Conservation (phyloP, 768 basidiomycete species). For the Russula sp. region DNA sequence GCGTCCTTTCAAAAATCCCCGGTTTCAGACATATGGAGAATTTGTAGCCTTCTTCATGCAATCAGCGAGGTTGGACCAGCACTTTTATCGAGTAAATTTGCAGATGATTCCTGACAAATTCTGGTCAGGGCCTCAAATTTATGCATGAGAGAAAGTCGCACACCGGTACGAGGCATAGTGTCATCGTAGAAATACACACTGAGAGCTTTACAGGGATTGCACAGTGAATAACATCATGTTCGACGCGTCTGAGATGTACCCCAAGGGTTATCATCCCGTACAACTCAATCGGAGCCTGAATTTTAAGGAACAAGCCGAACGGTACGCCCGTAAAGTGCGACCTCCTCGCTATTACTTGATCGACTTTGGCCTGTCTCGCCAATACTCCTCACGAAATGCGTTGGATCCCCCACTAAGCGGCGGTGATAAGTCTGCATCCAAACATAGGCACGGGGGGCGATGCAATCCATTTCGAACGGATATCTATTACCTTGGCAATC, state of each 20-base stretch:
- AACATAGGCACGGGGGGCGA: slow-evolving; percentile 19
- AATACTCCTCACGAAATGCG: slow-evolving; percentile 19
- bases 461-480: slow-evolving; percentile 33
- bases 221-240: slow-evolving; percentile 24
- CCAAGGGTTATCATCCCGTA: slow-evolving; percentile 12
- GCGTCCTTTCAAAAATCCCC: slow-evolving; percentile 27
- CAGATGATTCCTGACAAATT: background rate
- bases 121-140: slow-evolving; percentile 14
- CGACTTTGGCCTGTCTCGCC: slow-evolving; percentile 36
- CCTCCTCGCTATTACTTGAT: slow-evolving; percentile 35
- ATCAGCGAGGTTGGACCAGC: slow-evolving; percentile 18
- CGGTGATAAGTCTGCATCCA: slow-evolving; percentile 34
- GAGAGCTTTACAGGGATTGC: slow-evolving; percentile 11
- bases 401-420: slow-evolving; percentile 28
- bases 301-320: slow-evolving; percentile 21
- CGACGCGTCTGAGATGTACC: slow-evolving; percentile 23
- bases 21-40: slow-evolving; percentile 29
- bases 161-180: slow-evolving; percentile 12
- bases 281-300: slow-evolving; percentile 7
- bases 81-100: background rate
- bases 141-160: slow-evolving; percentile 15
- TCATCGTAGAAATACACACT: background rate
- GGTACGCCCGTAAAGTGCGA: slow-evolving; percentile 31
- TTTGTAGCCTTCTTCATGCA: slow-evolving; percentile 29
- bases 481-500: slow-evolving; percentile 33